Percentiles rank a stretch among this genome's conserved stretches.
These are phyloP conservation scores for Scytalidium lignicola DNA, from an alignment of 2,329 filamentous ascomycete species.

Conservation along the genomic window DNA sequence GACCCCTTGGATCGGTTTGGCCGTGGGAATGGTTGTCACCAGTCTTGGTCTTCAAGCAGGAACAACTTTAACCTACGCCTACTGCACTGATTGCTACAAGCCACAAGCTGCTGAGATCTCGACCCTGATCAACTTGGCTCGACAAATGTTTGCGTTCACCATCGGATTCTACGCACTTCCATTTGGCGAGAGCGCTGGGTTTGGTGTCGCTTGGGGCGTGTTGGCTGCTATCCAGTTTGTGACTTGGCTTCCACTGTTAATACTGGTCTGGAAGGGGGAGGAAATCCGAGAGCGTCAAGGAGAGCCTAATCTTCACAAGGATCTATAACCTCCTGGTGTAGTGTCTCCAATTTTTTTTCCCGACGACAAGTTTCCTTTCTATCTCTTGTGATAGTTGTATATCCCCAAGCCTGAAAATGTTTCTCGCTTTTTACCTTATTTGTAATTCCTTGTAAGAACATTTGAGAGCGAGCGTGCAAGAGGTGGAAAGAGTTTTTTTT, in stretches of 20 bases:
- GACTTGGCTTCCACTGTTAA: background rate
- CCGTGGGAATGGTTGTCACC: constrained; percentile 32
- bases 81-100: constrained; percentile 31
- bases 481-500: background rate
- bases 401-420: background rate
- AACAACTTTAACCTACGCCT: constrained; percentile 30
- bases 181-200: background rate
- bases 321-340: background rate
- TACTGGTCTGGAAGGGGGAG: background rate
- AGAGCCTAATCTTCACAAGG: background rate
- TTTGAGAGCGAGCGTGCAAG: background rate
- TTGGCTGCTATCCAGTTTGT: background rate
- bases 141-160: constrained; percentile 28
- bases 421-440: background rate
- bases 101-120: constrained; percentile 31
- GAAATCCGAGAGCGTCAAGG: background rate
- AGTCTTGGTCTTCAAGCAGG: constrained; percentile 31
- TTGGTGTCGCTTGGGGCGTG: background rate
- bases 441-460: background rate
- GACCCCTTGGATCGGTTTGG: constrained; percentile 29
- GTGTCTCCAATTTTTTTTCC: background rate
- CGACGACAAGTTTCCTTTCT: background rate
- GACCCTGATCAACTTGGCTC: constrained; percentile 28
- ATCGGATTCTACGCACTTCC: constrained; percentile 28
- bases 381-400: background rate